Evolutionary conservation across 768 basidiomycete genomes (phyloP), one percentile per base, ranked within the genome.

Genomic region (Multifurca ochricompacta): DNA sequence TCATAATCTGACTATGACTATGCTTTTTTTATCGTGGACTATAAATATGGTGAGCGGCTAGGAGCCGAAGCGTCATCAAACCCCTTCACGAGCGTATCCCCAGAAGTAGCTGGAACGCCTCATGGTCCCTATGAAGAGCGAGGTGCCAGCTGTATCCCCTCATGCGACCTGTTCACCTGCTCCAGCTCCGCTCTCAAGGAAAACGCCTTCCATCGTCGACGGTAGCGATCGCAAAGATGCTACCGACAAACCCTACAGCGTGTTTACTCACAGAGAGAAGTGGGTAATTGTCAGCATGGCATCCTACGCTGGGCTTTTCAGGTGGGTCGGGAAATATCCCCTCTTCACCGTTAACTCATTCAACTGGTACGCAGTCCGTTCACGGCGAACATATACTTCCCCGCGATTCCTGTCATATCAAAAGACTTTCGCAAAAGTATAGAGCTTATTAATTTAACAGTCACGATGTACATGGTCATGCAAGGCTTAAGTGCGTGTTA

Each of bases 301-400:
- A n/a, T 71, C 77, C 0, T 71, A 78, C 52, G 82, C 82, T 2
- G 84, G 74, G 0, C 48, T 84, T 1, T 87, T 85, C 65, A 87
- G 85, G 85, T 76, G 40, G 43, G 58, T 58, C 27, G 14, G 34
- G 27, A 30, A 14, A 41, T 14, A 7, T 27, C 9, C 6, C n/a
- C n/a, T 10, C 36, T 19, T 11, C 46, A 7, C n/a, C 16, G 30
- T 13, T 6, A 21, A 28, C 19, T 40, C 13, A 40, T 21, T 0
- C 9, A 32, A 35, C 30, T 6, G 6, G 14, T 3, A 27, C n/a
- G n/a, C 25, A 85, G 83, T 62, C 85, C 85, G 0, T 69, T 89
- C 10, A 85, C 87, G 1, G 76, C 85, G 3, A 88, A 82, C 53
- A 84, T 90, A 53, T 91, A 89, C 64, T 80, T 88, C 43, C 87